Conservation (phyloP, 495 filamentous ascomycete species). For the Penicillium argentinense region DNA sequence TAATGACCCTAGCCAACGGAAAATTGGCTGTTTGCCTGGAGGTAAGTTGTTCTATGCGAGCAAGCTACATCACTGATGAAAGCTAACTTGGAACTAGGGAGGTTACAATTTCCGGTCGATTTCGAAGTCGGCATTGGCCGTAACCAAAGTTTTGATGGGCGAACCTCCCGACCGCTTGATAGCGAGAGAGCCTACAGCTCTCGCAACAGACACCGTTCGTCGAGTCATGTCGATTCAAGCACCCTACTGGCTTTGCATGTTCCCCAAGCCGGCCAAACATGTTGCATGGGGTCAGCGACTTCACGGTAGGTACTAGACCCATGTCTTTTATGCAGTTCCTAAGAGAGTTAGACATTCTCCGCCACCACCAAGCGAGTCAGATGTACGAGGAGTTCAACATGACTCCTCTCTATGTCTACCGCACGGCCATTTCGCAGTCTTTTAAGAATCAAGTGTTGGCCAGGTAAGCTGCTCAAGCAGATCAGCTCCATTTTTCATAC, state of each 20-base stretch:
- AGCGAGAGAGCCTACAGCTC: slow-evolving; percentile 41
- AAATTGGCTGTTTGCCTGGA: slow-evolving; percentile 91
- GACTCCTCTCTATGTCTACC: slow-evolving; percentile 70
- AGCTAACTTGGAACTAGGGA: slow-evolving; percentile 48
- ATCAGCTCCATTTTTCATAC: too few species aligned
- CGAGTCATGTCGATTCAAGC: slow-evolving; percentile 57
- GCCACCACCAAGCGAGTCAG: slow-evolving; percentile 66
- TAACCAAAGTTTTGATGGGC: slow-evolving; percentile 90
- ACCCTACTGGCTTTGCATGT: slow-evolving; percentile 59
- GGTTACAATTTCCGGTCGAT: slow-evolving; percentile 95
- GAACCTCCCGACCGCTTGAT: slow-evolving; percentile 80
- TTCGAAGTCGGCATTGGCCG: slow-evolving; percentile 84
- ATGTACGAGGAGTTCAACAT: slow-evolving; percentile 72
- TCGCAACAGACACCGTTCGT: slow-evolving; percentile 50
- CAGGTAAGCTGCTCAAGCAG: too few species aligned
- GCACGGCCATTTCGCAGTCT: slow-evolving; percentile 66
- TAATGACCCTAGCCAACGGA: slow-evolving; percentile 91
- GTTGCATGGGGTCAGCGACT: slow-evolving; percentile 47
- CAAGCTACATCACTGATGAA: neutral
- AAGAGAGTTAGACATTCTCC: slow-evolving; percentile 61
- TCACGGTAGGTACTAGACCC: slow-evolving; percentile 42
- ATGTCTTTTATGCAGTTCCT: neutral
- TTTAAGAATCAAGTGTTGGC: slow-evolving; percentile 88
- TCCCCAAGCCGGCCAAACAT: slow-evolving; percentile 42
- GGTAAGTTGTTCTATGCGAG: slow-evolving; percentile 42